Percentiles rank a stretch among this genome's conserved stretches.
phyloP scores from a whole-genome alignment of 495 filamentous ascomycete species.

The Aspergillus haitiensis region DNA sequence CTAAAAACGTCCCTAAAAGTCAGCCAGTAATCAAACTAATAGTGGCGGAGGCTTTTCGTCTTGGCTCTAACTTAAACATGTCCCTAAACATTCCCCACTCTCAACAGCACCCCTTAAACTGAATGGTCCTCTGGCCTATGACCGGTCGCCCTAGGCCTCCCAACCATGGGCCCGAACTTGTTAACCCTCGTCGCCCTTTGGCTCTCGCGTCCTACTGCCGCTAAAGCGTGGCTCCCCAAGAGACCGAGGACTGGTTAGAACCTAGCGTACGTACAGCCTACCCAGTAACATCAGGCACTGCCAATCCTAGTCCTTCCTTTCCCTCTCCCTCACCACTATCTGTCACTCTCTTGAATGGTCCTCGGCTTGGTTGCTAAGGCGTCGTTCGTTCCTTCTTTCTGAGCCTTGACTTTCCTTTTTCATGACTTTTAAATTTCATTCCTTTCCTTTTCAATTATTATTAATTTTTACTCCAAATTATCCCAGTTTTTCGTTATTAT shows the following conservation, averaged over 20 bases:
- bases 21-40: background rate
- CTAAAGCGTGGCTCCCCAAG: background rate
- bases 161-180: constrained; percentile 21
- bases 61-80: constrained; percentile 26
- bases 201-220: constrained; percentile 2
- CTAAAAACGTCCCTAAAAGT: constrained; percentile 10
- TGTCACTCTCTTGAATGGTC: constrained; percentile 14
- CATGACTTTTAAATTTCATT: constrained; percentile 3
- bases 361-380: constrained; percentile 26
- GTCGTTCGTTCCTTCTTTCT: constrained; percentile 27
- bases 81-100: constrained; percentile 20
- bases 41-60: constrained; percentile 33
- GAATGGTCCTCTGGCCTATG: constrained; percentile 15
- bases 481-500: constrained; percentile 11
- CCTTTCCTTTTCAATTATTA: constrained; percentile 8
- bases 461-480: background rate
- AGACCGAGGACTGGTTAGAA: background rate
- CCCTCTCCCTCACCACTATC: constrained; percentile 5
- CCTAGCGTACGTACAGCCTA: no score
- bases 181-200: constrained; percentile 17
- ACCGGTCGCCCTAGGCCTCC: constrained; percentile 9
- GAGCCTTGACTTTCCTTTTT: constrained; percentile 8
- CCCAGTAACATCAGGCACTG: no score
- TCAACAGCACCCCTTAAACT: constrained; percentile 2
- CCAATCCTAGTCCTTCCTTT: background rate